Percentiles rank a stretch among this genome's conserved stretches.
Evolutionary conservation across 73 alveolate genomes (phyloP).

Genomic region (Effrenium voratum): DNA sequence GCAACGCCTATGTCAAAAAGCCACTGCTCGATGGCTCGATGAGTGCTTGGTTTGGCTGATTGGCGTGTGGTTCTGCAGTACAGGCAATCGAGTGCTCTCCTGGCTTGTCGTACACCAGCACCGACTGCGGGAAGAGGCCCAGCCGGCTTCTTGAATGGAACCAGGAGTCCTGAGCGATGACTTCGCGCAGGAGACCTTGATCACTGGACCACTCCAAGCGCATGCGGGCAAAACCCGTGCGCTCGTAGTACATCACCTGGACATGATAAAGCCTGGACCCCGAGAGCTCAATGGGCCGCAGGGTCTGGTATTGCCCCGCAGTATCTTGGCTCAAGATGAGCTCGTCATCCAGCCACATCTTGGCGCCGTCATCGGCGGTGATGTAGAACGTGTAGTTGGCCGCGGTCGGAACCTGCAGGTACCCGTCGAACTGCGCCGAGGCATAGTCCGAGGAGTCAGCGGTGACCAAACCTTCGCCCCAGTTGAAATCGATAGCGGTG

Average conservation of each 20-base stretch:
- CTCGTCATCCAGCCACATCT: slow-evolving; percentile 96
- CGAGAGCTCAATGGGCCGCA: slow-evolving; percentile 41
- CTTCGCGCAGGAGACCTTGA: slow-evolving; percentile 55
- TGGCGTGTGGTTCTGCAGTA: background rate
- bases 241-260: slow-evolving; percentile 86
- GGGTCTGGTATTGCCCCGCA: slow-evolving; percentile 75
- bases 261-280: slow-evolving; percentile 63
- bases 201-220: slow-evolving; percentile 87
- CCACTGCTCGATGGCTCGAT: no score
- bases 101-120: slow-evolving; percentile 84
- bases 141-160: slow-evolving; percentile 33
- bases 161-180: slow-evolving; percentile 76
- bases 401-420: slow-evolving; percentile 95
- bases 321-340: slow-evolving; percentile 90
- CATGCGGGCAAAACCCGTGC: slow-evolving; percentile 86
- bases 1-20: no score
- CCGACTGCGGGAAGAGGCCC: slow-evolving; percentile 75
- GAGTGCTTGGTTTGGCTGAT: background rate
- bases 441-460: slow-evolving; percentile 97
- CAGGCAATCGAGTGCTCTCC: background rate
- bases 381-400: slow-evolving; percentile 96
- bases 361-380: slow-evolving; percentile 97
- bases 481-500: slow-evolving; percentile 96
- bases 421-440: slow-evolving; percentile 96
- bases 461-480: slow-evolving; percentile 97